These are phyloP conservation scores for Saccharomycopsis hybrid DNA, from an alignment of 1,139 yeast species.

Conservation along the genomic window DNA sequence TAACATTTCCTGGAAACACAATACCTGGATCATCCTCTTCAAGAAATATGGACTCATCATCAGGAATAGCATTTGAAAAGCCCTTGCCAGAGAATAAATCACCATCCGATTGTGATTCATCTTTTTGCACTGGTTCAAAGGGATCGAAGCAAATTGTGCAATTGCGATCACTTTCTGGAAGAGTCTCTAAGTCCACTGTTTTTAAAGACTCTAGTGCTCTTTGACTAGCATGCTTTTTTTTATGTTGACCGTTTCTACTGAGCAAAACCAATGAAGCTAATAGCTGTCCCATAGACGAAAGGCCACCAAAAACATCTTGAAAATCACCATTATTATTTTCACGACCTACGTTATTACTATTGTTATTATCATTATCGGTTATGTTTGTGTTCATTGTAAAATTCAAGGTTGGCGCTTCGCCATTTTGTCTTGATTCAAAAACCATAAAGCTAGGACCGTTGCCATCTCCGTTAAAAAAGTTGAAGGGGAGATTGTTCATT, in stretches of 20 bases:
- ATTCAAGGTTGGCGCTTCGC: too few relatives aligned
- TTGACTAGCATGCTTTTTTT: slow-evolving; percentile 20
- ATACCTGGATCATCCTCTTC: slow-evolving; percentile 15
- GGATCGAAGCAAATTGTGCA: slow-evolving; percentile 21
- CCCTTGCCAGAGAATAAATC: background rate
- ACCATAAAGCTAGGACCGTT: too few relatives aligned
- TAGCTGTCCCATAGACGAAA: slow-evolving; percentile 9
- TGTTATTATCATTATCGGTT: background rate
- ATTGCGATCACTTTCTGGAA: slow-evolving; percentile 17
- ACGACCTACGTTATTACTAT: too few relatives aligned
- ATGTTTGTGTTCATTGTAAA: background rate
- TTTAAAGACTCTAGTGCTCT: slow-evolving; percentile 17
- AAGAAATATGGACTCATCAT: slow-evolving; percentile 3
- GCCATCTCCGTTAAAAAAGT: too few relatives aligned
- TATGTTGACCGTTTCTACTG: background rate
- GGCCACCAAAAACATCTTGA: background rate
- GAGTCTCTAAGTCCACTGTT: slow-evolving; percentile 5
- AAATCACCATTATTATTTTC: background rate
- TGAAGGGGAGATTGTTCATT: too few relatives aligned
- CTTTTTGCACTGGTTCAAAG: slow-evolving; percentile 5
- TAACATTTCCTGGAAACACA: slow-evolving; percentile 6
- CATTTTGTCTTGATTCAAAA: too few relatives aligned
- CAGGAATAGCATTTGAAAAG: background rate
- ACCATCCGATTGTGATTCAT: background rate
- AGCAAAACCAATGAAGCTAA: slow-evolving; percentile 13